Conservation (phyloP, 805 yeast species). For the Scheffersomyces coipomensis region DNA sequence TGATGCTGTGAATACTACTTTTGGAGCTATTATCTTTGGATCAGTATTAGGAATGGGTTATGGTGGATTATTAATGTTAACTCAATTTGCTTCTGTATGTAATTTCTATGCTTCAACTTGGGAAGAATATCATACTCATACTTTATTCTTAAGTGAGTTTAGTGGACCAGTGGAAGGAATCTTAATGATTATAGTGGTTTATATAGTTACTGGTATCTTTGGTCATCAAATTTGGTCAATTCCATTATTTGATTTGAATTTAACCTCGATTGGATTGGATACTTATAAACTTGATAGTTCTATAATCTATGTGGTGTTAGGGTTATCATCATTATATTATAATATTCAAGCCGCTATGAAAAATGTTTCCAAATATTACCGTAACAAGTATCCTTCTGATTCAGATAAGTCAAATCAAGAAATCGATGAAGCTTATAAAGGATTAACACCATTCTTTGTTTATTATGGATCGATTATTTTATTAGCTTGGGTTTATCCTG, state of each 20-base stretch:
- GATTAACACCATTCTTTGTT: slow-evolving; percentile 66
- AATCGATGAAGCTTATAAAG: slow-evolving; percentile 45
- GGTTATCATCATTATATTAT: slow-evolving; percentile 55
- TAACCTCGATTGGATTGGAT: slow-evolving; percentile 29
- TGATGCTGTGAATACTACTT: slow-evolving; percentile 72
- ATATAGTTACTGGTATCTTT: slow-evolving; percentile 57
- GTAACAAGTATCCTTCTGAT: slow-evolving; percentile 20
- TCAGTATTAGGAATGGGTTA: slow-evolving; percentile 79
- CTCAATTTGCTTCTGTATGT: slow-evolving; percentile 72
- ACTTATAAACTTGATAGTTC: slow-evolving; percentile 35
- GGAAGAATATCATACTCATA: slow-evolving; percentile 94
- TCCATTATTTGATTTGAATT: slow-evolving; percentile 39
- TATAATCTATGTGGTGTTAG: slow-evolving; percentile 47
- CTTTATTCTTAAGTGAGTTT: slow-evolving; percentile 69
- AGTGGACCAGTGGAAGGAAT: slow-evolving; percentile 98
- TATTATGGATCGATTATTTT: slow-evolving; percentile 50
- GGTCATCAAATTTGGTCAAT: slow-evolving; percentile 72
- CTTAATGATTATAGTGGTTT: slow-evolving; percentile 55
- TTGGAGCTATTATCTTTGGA: slow-evolving; percentile 71
- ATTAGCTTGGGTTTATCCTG: slow-evolving; percentile 51
- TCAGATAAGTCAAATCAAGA: slow-evolving; percentile 23
- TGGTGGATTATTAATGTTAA: slow-evolving; percentile 54
- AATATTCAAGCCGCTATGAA: slow-evolving; percentile 67
- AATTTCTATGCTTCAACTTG: slow-evolving; percentile 90
- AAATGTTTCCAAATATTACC: slow-evolving; percentile 53